Evolutionary conservation across 2,329 filamentous ascomycete species (phyloP).

Genomic region (Alternaria sp.): DNA sequence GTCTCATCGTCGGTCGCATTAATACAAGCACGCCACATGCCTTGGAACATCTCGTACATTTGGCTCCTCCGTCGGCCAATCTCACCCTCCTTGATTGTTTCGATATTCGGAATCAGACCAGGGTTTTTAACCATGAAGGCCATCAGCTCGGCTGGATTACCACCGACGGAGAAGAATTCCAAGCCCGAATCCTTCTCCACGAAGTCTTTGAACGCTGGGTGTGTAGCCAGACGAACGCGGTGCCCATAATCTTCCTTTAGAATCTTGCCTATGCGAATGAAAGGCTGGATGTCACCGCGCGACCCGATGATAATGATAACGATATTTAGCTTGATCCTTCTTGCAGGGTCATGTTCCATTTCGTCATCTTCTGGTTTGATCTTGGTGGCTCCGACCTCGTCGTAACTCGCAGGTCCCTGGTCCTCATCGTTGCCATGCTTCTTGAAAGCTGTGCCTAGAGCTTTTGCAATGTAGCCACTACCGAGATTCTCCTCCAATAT

Average conservation of each 20-base stretch:
- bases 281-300: conserved; percentile 82
- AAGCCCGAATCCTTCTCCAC: conserved; percentile 75
- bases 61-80: conserved; percentile 71
- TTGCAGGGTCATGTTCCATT: conserved; percentile 43
- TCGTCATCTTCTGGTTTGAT: conserved; percentile 44
- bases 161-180: conserved; percentile 83
- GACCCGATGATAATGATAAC: conserved; percentile 86
- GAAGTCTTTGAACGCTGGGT: conserved; percentile 79
- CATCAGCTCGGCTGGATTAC: conserved; percentile 83
- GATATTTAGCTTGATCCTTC: conserved; percentile 71
- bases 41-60: conserved; percentile 84
- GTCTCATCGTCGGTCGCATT: conserved; percentile 75
- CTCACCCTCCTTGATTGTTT: conserved; percentile 76
- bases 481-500: conserved; percentile 72
- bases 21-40: conserved; percentile 81
- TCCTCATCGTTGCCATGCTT: conserved; percentile 60
- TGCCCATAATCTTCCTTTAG: conserved; percentile 76
- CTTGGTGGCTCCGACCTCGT: conserved; percentile 24
- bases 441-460: conserved; percentile 70
- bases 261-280: conserved; percentile 76
- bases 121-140: conserved; percentile 89
- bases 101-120: conserved; percentile 76
- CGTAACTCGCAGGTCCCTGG: conserved; percentile 35
- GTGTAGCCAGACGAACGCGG: conserved; percentile 79
- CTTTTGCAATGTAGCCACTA: conserved; percentile 76